Base-by-base conservation (phyloP, 345 rosid species). In the Eucalyptus guilfoylei region DNA sequence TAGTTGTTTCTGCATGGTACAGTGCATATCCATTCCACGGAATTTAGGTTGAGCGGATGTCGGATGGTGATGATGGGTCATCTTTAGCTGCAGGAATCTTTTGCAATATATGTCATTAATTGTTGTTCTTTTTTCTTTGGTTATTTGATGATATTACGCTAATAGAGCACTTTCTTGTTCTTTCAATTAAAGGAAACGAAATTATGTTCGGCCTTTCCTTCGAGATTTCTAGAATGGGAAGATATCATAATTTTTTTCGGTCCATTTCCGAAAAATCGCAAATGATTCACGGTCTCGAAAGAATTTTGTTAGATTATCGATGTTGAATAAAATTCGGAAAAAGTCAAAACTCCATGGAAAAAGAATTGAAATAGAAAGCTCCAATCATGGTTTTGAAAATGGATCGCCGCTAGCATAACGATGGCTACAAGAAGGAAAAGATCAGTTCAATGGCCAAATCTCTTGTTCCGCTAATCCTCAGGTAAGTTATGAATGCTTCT, bases 11-110 rank as follows among this genome's bases (percentile, higher is more conserved):
- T 34, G 80, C 42, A 67, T 17, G 80, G 24, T 8, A 32, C 80
- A 17, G 80, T 3, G 42, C 80, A 69, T 2, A 4, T 69, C 23
- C 0, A 17, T 17, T 5, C 8, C 24, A 1, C 80, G 4, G 0
- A 17, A 69, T 69, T 69, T 16, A 32, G 80, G 80, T 5, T 16
- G 0, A 17, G 0, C 7, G 12, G 3, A 3, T 6, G 23, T 52
- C 55, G 55, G 55, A 69, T 32, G 42, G 19, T 32, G 80, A 69
- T 16, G 42, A 69, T 5, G 21, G 76, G 76, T 64, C 21, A n/a
- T n/a, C 76, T n/a, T 64, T 15, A 64, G 76, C 21, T 14, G 76
- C 76, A 34, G 6, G 76, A 15, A 64, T 64, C 76, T 64, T n/a
- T 8, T n/a, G 37, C 76, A 64, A 67, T 45, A 5, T 16, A 9